Evolutionary conservation across 441 rosid genomes (phyloP).

Genomic region (Lepidium campestre): DNA sequence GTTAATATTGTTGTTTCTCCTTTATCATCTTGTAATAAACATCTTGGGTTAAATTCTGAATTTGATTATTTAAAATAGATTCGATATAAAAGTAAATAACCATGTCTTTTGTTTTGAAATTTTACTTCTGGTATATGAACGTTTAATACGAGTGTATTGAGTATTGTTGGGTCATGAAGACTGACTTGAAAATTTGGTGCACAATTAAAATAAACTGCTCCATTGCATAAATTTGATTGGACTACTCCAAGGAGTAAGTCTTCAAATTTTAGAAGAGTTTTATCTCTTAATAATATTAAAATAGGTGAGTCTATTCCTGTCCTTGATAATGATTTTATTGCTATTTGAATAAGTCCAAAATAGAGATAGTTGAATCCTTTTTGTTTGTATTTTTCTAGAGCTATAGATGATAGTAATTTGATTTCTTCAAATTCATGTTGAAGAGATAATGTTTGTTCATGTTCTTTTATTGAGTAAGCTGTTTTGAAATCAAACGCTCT

Average conservation of each 20-base stretch:
- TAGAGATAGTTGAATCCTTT: background rate
- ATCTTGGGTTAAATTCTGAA: background rate
- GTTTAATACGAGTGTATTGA: background rate
- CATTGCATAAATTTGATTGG: background rate
- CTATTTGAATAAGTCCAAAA: background rate
- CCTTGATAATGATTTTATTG: background rate
- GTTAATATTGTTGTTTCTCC: background rate
- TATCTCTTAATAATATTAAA: background rate
- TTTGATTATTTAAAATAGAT: background rate
- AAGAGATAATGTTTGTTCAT: background rate
- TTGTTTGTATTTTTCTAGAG: too few relatives aligned
- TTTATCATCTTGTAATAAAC: background rate
- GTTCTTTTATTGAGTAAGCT: background rate
- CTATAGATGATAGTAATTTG: background rate
- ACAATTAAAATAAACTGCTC: background rate
- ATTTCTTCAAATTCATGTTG: background rate
- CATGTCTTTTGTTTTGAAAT: background rate
- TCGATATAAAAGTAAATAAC: background rate
- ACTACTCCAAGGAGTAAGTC: background rate
- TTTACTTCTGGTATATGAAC: background rate
- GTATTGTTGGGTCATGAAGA: background rate
- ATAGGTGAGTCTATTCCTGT: background rate
- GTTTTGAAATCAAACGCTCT: background rate
- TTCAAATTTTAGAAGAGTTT: background rate
- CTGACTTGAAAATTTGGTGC: background rate